A percentile compares a stretch with the other conserved stretches of the same genome.
Conservation (phyloP, 305 asterid species). For the Rubia peregrina region DNA sequence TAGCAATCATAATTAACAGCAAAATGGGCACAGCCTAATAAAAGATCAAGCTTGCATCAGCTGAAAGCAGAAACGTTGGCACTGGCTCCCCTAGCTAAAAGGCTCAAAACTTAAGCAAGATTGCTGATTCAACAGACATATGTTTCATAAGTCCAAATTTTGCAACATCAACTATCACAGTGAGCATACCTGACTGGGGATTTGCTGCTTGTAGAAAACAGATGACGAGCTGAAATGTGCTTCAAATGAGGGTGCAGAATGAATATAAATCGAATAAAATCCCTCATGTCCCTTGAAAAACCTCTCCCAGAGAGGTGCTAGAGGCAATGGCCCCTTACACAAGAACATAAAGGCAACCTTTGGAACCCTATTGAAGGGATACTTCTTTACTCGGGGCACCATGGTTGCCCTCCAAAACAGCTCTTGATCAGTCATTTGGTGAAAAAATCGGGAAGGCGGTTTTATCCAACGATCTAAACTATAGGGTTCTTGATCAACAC, state of each 20-base stretch:
- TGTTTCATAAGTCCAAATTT: background rate
- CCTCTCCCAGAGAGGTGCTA: conserved; percentile 85
- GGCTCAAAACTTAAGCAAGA: background rate
- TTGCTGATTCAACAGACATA: background rate
- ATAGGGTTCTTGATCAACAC: conserved; percentile 26
- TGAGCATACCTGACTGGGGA: conserved; percentile 76
- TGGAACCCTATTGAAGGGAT: conserved; percentile 70
- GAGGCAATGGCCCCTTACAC: conserved; percentile 87
- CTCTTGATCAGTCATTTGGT: conserved; percentile 69
- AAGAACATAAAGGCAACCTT: conserved; percentile 89
- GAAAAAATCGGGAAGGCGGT: conserved; percentile 60
- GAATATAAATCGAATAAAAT: conserved; percentile 59
- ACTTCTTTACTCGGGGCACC: conserved; percentile 49
- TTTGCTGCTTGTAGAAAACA: conserved; percentile 64
- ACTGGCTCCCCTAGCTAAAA: background rate
- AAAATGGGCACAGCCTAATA: background rate
- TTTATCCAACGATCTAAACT: conserved; percentile 48
- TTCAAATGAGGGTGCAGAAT: conserved; percentile 69
- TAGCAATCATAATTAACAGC: background rate
- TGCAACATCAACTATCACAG: background rate
- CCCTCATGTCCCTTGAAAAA: conserved; percentile 68
- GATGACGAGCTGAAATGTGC: conserved; percentile 51
- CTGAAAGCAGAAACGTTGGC: background rate
- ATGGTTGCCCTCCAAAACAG: conserved; percentile 78
- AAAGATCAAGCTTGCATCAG: background rate